Conservation (phyloP, 2,329 filamentous ascomycete genomes). For the Pseudophaeomoniella oleicola region DNA sequence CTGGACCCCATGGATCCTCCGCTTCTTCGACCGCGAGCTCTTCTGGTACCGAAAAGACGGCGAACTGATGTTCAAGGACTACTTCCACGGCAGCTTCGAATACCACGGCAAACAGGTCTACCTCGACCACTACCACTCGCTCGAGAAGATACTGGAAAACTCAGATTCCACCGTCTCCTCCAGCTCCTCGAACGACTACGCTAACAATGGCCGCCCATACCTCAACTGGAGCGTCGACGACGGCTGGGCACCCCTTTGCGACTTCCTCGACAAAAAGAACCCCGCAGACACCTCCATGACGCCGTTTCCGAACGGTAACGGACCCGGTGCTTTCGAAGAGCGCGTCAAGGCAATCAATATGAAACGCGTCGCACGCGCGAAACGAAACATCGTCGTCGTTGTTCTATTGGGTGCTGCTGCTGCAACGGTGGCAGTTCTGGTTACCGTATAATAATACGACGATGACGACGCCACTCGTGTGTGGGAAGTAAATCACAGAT, state of each 20-base stretch:
- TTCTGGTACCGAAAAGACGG: neutral
- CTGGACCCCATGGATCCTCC: neutral
- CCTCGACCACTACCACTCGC: neutral
- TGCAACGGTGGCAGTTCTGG: too few relatives aligned
- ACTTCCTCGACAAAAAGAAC: neutral
- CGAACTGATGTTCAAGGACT: neutral
- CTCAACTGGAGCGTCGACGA: neutral
- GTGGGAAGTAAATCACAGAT: too few relatives aligned
- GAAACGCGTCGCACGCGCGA: too few relatives aligned
- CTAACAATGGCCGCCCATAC: too few relatives aligned
- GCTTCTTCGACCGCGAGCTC: neutral
- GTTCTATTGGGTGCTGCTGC: too few relatives aligned
- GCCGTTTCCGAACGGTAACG: neutral
- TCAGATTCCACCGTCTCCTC: too few relatives aligned
- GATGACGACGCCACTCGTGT: too few relatives aligned
- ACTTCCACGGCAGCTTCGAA: neutral
- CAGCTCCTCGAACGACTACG: too few relatives aligned
- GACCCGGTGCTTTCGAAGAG: neutral
- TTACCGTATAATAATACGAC: too few relatives aligned
- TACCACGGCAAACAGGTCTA: neutral
- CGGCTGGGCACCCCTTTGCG: neutral
- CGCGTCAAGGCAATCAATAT: too few relatives aligned
- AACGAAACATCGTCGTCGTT: too few relatives aligned
- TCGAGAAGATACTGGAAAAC: neutral
- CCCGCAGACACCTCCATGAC: too few relatives aligned